Conservation (phyloP, 306 rosid genomes). For the Fragaria vesca region DNA sequence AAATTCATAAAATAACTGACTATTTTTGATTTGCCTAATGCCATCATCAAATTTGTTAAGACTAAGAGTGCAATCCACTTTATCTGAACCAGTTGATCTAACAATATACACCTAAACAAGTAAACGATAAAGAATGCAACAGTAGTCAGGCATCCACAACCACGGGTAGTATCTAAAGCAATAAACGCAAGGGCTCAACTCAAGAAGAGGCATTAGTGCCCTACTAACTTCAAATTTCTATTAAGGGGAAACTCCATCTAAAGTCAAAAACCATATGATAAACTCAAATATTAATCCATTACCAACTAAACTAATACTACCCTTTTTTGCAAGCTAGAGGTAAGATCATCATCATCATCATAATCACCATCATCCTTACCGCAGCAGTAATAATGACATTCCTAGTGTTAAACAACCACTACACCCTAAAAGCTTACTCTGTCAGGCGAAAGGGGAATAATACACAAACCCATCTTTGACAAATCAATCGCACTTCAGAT, state of each 20-base stretch:
- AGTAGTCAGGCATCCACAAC: not conserved
- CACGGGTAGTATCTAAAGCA: not conserved
- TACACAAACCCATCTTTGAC: not conserved
- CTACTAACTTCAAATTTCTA: not conserved
- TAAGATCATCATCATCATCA: not conserved
- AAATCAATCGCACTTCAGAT: not conserved
- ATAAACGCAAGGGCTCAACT: not conserved
- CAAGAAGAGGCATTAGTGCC: not conserved
- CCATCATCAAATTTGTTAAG: constrained; percentile 33
- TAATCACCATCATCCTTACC: not conserved
- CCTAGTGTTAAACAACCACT: not conserved
- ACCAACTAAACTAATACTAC: not conserved
- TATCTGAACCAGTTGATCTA: constrained; percentile 38
- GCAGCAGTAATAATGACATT: not conserved
- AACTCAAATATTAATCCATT: not conserved
- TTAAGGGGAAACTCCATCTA: not conserved
- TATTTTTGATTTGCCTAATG: constrained; percentile 1
- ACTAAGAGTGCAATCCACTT: constrained; percentile 43
- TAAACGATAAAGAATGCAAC: not conserved
- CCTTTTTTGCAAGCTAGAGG: not conserved
- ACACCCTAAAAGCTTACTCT: not conserved
- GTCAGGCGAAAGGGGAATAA: not conserved
- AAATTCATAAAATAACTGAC: constrained; percentile 30
- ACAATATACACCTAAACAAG: constrained; percentile 54
- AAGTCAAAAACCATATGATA: not conserved